Conservation (phyloP, 148 eudicot species). For the Suaeda aralocaspica region DNA sequence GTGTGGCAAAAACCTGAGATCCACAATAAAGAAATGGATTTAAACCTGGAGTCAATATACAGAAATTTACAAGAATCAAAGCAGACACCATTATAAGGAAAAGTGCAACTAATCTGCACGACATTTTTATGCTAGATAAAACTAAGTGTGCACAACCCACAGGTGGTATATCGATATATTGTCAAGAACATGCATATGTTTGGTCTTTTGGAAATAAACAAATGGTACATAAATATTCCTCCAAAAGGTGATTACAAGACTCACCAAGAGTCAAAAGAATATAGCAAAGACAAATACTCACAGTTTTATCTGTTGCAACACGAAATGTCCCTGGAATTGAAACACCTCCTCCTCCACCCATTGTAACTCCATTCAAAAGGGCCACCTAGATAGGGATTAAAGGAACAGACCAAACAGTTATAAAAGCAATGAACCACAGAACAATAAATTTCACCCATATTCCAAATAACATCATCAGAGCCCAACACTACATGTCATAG, state of each 20-base stretch:
- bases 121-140: too few relatives aligned
- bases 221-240: too few relatives aligned
- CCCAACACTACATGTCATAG: neutral
- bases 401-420: neutral
- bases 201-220: too few relatives aligned
- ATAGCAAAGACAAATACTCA: slow-evolving; percentile 28
- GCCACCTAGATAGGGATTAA: slow-evolving; percentile 55
- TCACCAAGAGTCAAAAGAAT: slow-evolving; percentile 1
- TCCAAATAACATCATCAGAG: neutral
- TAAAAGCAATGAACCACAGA: neutral
- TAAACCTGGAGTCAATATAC: neutral
- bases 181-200: neutral
- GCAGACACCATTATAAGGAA: neutral
- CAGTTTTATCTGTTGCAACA: slow-evolving; percentile 86
- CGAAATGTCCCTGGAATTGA: slow-evolving; percentile 86
- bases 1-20: slow-evolving; percentile 83
- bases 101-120: neutral
- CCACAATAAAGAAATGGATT: neutral
- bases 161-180: neutral
- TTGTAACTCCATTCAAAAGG: slow-evolving; percentile 71
- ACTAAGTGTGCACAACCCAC: too few relatives aligned
- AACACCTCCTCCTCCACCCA: slow-evolving; percentile 92
- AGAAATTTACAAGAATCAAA: neutral
- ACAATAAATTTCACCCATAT: neutral
- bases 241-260: neutral